These are phyloP conservation scores for Cyclotella atomus DNA, from an alignment of 108 stramenopile genomes.

Conservation along the genomic window DNA sequence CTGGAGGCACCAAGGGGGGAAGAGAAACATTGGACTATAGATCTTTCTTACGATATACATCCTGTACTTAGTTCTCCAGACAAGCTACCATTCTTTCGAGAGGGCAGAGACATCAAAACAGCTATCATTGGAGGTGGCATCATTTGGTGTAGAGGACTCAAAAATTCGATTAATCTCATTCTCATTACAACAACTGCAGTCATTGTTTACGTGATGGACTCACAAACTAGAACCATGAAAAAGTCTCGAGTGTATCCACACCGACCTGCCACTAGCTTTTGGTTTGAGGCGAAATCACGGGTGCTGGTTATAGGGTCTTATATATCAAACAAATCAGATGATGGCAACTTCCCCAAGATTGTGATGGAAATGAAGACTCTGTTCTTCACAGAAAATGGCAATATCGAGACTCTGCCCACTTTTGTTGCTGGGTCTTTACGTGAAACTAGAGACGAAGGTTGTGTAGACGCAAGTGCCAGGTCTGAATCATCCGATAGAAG, in stretches of 20 bases:
- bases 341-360: no score
- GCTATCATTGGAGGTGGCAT: slow-evolving; percentile 39
- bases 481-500: no score
- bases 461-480: not conserved
- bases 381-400: slow-evolving; percentile 26
- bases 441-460: slow-evolving; percentile 1
- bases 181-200: slow-evolving; percentile 29
- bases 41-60: slow-evolving; percentile 19
- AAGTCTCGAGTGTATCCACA: slow-evolving; percentile 34
- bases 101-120: not conserved
- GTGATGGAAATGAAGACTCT: slow-evolving; percentile 46
- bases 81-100: slow-evolving; percentile 7
- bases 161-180: slow-evolving; percentile 24
- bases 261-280: slow-evolving; percentile 24
- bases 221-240: slow-evolving; percentile 7
- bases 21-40: slow-evolving; percentile 43
- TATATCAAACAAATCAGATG: not conserved
- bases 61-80: slow-evolving; percentile 19
- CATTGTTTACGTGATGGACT: slow-evolving; percentile 26
- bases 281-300: slow-evolving; percentile 30
- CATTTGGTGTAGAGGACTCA: slow-evolving; percentile 21
- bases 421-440: slow-evolving; percentile 44
- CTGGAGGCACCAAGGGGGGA: not conserved
- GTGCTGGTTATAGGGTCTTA: slow-evolving; percentile 37
- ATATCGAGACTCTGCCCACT: slow-evolving; percentile 22